phyloP scores from a whole-genome alignment of 495 filamentous ascomycete species.

The Annulohypoxylon maeteangense region DNA sequence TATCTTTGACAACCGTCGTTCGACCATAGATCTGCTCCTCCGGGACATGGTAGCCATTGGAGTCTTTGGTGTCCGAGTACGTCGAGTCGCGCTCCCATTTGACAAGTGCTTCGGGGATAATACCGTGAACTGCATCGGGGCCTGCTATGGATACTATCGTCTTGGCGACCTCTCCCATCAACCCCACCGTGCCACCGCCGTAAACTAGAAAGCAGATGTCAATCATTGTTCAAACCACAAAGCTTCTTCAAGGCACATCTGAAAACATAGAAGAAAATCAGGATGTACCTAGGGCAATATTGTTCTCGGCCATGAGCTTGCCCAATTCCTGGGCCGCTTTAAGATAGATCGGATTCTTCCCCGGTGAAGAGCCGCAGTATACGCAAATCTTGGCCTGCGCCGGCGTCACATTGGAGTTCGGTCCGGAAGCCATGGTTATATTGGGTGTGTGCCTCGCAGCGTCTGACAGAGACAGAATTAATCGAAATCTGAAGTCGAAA shows the following conservation, averaged over 20 bases:
- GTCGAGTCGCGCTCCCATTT: conserved; percentile 73
- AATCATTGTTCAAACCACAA: conserved; percentile 12
- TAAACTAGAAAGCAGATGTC: conserved; percentile 67
- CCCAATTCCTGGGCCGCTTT: conserved; percentile 84
- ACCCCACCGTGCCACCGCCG: conserved; percentile 90
- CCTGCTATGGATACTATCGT: conserved; percentile 89
- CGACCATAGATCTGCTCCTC: conserved; percentile 77
- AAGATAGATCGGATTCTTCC: conserved; percentile 73
- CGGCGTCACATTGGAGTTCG: conserved; percentile 44
- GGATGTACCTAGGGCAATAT: conserved; percentile 70
- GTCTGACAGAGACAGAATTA: conserved; percentile 7
- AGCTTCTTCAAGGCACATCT: not conserved
- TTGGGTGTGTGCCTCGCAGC: not conserved
- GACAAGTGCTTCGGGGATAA: conserved; percentile 90
- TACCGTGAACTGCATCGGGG: conserved; percentile 85
- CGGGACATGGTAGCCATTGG: conserved; percentile 58
- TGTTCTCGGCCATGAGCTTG: conserved; percentile 73
- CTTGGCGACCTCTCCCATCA: conserved; percentile 93
- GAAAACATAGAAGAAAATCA: not conserved
- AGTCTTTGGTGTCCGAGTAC: conserved; percentile 52
- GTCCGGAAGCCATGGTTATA: conserved; percentile 34
- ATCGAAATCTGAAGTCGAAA: not conserved
- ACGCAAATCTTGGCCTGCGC: conserved; percentile 70
- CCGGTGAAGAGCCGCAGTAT: conserved; percentile 83
- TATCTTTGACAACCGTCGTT: conserved; percentile 89